Conservation (phyloP, 2,329 filamentous ascomycete genomes). For the Epichloe sylvatica region DNA sequence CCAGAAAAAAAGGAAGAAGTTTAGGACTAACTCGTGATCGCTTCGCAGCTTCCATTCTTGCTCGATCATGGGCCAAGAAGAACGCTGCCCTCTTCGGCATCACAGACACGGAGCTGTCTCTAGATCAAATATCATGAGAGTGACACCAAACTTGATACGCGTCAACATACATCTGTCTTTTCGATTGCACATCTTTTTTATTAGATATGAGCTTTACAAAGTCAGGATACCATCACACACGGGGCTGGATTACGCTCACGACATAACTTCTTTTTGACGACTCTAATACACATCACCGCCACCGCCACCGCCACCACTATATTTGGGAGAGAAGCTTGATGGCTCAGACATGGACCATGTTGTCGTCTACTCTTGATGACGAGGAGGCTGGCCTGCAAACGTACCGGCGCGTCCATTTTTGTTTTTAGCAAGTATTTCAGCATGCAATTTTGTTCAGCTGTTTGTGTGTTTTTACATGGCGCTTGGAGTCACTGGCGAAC, state of each 20-base stretch:
- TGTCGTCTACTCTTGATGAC: background rate
- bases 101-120: conserved; percentile 31
- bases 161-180: conserved; percentile 2
- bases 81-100: conserved; percentile 47
- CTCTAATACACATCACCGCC: conserved; percentile 17
- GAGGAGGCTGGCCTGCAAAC: conserved; percentile 1
- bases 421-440: conserved; percentile 22
- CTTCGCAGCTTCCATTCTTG: conserved; percentile 66
- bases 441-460: conserved; percentile 17
- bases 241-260: conserved; percentile 18
- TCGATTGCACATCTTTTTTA: conserved; percentile 5
- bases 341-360: background rate
- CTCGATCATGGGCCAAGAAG: conserved; percentile 86
- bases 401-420: conserved; percentile 14
- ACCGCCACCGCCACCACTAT: conserved; percentile 3
- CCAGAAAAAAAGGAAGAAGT: background rate
- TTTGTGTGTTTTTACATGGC: conserved; percentile 24
- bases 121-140: conserved; percentile 32
- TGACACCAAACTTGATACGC: conserved; percentile 1
- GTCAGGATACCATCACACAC: conserved; percentile 8
- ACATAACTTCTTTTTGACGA: conserved; percentile 16
- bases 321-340: background rate
- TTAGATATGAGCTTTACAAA: conserved; percentile 13
- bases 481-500: conserved; percentile 27
- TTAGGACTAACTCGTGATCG: conserved; percentile 9